A percentile compares a stretch with the other conserved stretches of the same genome.
Conservation (phyloP, 2,329 filamentous ascomycete genomes). For the Fusarium nematophilum region DNA sequence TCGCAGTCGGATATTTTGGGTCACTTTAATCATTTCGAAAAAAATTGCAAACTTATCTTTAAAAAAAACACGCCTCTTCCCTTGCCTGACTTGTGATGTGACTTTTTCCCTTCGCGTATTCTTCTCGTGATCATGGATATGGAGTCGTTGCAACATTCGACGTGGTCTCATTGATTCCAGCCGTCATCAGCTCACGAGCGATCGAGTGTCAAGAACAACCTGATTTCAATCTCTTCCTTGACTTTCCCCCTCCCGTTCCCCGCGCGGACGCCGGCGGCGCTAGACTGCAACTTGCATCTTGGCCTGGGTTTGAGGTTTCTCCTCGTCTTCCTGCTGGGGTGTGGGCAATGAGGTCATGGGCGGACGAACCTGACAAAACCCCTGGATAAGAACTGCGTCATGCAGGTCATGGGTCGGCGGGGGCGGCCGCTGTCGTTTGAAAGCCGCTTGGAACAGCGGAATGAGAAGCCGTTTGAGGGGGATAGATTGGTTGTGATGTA, state of each 20-base stretch:
- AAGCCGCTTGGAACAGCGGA: not conserved
- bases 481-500: slow-evolving; percentile 21
- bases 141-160: slow-evolving; percentile 1
- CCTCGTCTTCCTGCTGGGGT: slow-evolving; percentile 17
- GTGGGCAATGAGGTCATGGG: slow-evolving; percentile 42
- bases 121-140: not conserved
- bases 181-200: not conserved
- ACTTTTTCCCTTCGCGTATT: not conserved
- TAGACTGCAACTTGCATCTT: slow-evolving; percentile 15
- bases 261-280: slow-evolving; percentile 15
- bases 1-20: slow-evolving; percentile 29
- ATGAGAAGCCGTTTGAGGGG: not conserved
- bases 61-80: not conserved
- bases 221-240: slow-evolving; percentile 2
- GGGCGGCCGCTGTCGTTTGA: slow-evolving; percentile 5
- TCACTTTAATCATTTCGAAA: slow-evolving; percentile 36
- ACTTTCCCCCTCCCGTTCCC: slow-evolving; percentile 18
- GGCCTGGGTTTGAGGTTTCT: slow-evolving; percentile 31
- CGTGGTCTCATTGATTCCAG: not conserved
- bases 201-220: not conserved
- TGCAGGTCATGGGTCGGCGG: slow-evolving; percentile 32
- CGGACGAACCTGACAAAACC: slow-evolving; percentile 14
- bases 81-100: slow-evolving; percentile 5
- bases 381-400: slow-evolving; percentile 38
- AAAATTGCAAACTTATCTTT: slow-evolving; percentile 37